Percentiles rank a stretch among this genome's conserved stretches.
These are phyloP conservation scores for Colletotrichum sp. DNA, from an alignment of 2,329 filamentous ascomycete genomes.

Conservation along the genomic window DNA sequence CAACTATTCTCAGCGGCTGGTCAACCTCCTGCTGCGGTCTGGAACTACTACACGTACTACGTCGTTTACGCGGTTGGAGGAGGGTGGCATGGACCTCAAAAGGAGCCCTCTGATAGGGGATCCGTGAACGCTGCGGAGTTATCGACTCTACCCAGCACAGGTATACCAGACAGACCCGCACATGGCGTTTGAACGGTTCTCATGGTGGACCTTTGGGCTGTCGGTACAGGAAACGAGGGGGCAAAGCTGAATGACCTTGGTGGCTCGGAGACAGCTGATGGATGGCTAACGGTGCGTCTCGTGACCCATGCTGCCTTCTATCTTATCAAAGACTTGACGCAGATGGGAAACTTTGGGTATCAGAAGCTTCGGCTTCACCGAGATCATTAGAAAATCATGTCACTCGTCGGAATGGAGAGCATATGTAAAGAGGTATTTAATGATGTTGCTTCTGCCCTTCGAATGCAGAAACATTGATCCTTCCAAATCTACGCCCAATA, in stretches of 20 bases:
- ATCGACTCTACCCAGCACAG: neutral
- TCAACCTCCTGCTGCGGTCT: neutral
- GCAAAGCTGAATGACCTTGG: neutral
- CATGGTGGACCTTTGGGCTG: neutral
- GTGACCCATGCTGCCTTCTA: neutral
- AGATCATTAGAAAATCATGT: rapidly evolving
- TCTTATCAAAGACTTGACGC: neutral
- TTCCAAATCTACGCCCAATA: neutral
- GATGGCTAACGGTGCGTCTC: neutral
- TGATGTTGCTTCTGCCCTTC: neutral
- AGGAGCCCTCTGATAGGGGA: neutral
- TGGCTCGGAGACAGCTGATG: neutral
- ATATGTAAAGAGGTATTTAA: neutral
- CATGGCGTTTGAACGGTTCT: neutral
- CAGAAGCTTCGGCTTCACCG: neutral
- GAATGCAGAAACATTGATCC: neutral
- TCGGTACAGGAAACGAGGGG: neutral
- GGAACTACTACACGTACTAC: neutral
- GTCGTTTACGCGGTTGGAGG: neutral
- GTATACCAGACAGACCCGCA: neutral
- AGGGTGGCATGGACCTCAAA: neutral
- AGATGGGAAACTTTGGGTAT: neutral
- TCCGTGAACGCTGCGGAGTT: neutral
- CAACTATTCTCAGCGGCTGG: neutral
- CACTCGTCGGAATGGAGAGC: neutral